Evolutionary conservation across 2,329 filamentous ascomycete species (phyloP).

Genomic region (Sporothrix mexicana): DNA sequence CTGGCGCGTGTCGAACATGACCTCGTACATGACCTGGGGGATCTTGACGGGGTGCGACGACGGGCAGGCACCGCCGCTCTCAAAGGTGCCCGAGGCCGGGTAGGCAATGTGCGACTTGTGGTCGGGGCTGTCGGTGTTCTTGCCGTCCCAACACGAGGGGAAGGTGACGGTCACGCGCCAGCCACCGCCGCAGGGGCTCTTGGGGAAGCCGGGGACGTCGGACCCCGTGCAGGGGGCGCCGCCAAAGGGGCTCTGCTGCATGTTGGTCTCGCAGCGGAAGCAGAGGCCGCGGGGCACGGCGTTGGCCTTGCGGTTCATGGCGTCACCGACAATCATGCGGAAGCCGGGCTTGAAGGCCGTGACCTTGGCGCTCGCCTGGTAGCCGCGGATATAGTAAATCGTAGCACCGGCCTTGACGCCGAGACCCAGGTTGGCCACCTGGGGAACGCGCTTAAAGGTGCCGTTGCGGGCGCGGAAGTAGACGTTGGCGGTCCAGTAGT

Average conservation of each 20-base stretch:
- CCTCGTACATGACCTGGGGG: constrained; percentile 40
- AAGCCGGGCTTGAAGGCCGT: constrained; percentile 37
- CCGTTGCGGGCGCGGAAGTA: constrained; percentile 42
- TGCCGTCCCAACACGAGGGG: constrained; percentile 52
- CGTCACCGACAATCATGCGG: constrained; percentile 47
- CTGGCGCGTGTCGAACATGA: constrained; percentile 40
- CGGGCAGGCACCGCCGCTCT: constrained; percentile 39
- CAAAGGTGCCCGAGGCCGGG: constrained; percentile 36
- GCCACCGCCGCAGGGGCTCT: constrained; percentile 42
- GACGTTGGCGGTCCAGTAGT: constrained; percentile 46
- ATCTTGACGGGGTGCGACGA: constrained; percentile 39
- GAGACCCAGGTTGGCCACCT: constrained; percentile 53
- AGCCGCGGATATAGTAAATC: constrained; percentile 53
- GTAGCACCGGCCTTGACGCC: constrained; percentile 54
- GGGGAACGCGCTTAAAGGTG: constrained; percentile 51
- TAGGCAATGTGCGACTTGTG: constrained; percentile 44
- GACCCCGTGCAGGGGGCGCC: constrained; percentile 41
- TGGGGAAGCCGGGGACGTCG: constrained; percentile 49
- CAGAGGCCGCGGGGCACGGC: constrained; percentile 39
- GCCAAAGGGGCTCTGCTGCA: constrained; percentile 34
- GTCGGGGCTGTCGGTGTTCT: constrained; percentile 52
- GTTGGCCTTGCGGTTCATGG: constrained; percentile 48
- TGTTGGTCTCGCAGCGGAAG: constrained; percentile 42
- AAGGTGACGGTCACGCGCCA: constrained; percentile 51
- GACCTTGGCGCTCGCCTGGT: constrained; percentile 40